These are phyloP conservation scores for Euphrasia arctica DNA, from an alignment of 305 asterid species.

Conservation along the genomic window DNA sequence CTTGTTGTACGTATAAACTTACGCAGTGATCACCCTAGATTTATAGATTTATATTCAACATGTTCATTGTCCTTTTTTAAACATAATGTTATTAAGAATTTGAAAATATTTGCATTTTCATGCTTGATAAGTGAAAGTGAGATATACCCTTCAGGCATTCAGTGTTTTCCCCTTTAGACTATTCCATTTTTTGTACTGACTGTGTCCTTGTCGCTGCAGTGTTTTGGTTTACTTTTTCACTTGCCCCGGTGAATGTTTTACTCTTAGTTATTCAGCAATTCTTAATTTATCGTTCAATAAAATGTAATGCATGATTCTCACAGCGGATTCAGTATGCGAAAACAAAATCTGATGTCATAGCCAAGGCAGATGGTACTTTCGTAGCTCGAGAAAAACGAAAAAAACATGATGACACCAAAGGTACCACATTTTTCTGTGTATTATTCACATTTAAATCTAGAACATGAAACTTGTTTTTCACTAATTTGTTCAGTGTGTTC, in stretches of 20 bases:
- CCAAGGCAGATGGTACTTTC: constrained; percentile 94
- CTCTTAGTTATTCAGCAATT: background rate
- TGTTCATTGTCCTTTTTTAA: background rate
- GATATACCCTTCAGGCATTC: constrained; percentile 5
- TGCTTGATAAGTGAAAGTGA: constrained; percentile 1
- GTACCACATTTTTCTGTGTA: constrained; percentile 35
- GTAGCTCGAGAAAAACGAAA: constrained; percentile 91
- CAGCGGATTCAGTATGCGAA: constrained; percentile 96
- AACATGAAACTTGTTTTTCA: constrained; percentile 9
- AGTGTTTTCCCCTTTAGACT: constrained; percentile 3
- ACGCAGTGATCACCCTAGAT: background rate
- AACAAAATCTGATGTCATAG: constrained; percentile 84
- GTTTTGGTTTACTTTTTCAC: background rate
- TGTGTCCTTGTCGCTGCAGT: constrained; percentile 6
- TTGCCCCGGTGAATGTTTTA: background rate
- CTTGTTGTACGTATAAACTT: background rate
- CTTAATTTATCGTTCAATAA: constrained; percentile 1
- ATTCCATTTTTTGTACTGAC: background rate
- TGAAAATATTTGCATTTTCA: background rate
- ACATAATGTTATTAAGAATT: constrained; percentile 1
- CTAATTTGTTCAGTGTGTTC: background rate
- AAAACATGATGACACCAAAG: constrained; percentile 89
- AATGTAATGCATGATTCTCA: constrained; percentile 18
- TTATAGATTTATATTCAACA: too few relatives aligned
- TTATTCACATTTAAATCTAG: constrained; percentile 10